phyloP scores from a whole-genome alignment of 2,329 filamentous ascomycete genomes.

The Colletotrichum lentis region DNA sequence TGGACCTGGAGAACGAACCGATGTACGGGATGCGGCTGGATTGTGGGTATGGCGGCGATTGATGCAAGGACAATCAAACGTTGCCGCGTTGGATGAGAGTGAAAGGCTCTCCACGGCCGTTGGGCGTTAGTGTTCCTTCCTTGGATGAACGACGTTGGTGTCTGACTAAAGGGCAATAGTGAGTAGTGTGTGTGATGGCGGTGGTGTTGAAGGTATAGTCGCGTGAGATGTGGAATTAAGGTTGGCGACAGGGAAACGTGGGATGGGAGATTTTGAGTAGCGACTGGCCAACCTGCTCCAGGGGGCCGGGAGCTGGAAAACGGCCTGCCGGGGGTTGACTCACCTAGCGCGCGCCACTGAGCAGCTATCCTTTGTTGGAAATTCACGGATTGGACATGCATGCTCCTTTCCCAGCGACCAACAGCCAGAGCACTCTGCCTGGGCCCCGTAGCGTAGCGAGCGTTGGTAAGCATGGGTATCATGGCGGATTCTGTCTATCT shows the following conservation, averaged over 20 bases:
- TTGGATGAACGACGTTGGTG: no score
- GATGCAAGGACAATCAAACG: no score
- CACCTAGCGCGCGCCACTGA: not conserved
- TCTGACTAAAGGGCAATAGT: not conserved
- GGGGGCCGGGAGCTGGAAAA: not conserved
- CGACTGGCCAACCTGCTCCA: no score
- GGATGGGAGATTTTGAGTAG: not conserved
- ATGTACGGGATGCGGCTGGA: no score
- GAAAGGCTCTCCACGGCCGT: no score
- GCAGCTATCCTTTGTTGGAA: no score
- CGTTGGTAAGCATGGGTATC: not conserved
- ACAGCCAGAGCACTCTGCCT: not conserved
- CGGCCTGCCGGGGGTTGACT: not conserved
- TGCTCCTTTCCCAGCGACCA: not conserved
- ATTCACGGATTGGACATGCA: not conserved
- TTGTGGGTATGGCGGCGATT: no score
- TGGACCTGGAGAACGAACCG: no score
- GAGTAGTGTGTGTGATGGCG: not conserved
- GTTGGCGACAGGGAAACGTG: not conserved
- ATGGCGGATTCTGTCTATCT: slow-evolving; percentile 10
- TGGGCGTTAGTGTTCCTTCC: no score
- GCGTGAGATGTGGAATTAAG: slow-evolving; percentile 1
- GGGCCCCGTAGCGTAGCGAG: not conserved
- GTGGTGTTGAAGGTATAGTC: not conserved
- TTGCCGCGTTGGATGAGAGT: no score